These are phyloP conservation scores for Aegilops tauschii DNA, from an alignment of 176 grass and related monocot species.

Conservation along the genomic window DNA sequence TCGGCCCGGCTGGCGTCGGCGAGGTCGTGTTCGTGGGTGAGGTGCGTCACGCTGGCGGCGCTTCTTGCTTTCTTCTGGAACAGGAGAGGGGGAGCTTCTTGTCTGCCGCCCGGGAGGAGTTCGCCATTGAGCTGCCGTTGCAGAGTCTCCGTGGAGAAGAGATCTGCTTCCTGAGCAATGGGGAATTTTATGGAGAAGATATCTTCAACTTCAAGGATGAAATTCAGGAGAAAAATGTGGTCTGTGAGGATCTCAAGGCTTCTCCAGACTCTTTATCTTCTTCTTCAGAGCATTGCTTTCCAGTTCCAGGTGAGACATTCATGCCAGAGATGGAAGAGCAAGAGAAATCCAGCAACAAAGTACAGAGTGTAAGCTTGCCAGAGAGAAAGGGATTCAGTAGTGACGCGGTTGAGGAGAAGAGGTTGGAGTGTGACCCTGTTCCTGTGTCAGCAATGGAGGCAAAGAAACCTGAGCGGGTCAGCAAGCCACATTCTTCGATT, in stretches of 20 bases:
- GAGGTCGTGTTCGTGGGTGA: slow-evolving; percentile 56
- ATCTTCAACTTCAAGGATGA: not conserved
- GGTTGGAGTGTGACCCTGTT: slow-evolving; percentile 34
- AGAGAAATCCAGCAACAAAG: not conserved
- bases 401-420: slow-evolving; percentile 15
- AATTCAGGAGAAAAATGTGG: slow-evolving; percentile 41
- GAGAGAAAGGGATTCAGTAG: not conserved
- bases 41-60: not conserved
- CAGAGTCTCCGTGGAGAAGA: not conserved
- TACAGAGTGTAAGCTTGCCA: not conserved
- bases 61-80: slow-evolving; percentile 23
- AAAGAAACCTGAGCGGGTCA: slow-evolving; percentile 1
- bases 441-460: slow-evolving; percentile 3
- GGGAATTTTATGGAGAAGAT: not conserved
- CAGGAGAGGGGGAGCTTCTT: not conserved
- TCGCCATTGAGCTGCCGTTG: not conserved
- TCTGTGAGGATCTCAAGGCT: slow-evolving; percentile 26
- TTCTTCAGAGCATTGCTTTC: not conserved
- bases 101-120: too few species aligned
- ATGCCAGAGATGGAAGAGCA: slow-evolving; percentile 11
- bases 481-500: slow-evolving; percentile 21
- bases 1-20: slow-evolving; percentile 32
- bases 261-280: not conserved
- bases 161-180: not conserved
- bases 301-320: not conserved